phyloP scores from a whole-genome alignment of 2,329 filamentous ascomycete species.

The Fusarium buharicum region DNA sequence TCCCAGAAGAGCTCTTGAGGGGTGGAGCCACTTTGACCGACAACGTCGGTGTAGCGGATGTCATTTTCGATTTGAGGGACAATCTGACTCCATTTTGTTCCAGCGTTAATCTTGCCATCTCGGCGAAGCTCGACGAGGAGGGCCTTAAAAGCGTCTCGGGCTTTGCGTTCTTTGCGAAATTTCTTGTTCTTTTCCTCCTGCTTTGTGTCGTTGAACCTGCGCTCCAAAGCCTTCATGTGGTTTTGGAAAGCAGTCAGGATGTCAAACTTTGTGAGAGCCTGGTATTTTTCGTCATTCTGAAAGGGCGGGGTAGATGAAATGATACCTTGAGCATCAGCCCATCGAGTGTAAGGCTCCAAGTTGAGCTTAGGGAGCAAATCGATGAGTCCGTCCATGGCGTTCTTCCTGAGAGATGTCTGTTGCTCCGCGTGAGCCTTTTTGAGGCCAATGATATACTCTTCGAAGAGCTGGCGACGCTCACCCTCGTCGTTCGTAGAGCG shows the following conservation, averaged over 20 bases:
- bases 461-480: slow-evolving; percentile 89
- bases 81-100: slow-evolving; percentile 89
- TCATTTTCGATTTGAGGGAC: slow-evolving; percentile 80
- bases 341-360: slow-evolving; percentile 92
- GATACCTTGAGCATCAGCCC: slow-evolving; percentile 87
- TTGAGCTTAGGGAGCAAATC: slow-evolving; percentile 81
- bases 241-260: slow-evolving; percentile 93
- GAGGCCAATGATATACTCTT: slow-evolving; percentile 89
- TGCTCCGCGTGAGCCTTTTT: slow-evolving; percentile 83
- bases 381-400: slow-evolving; percentile 85
- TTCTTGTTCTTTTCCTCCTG: slow-evolving; percentile 88
- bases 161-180: slow-evolving; percentile 83
- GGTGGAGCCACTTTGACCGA: slow-evolving; percentile 84
- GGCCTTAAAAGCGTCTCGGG: slow-evolving; percentile 81
- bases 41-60: slow-evolving; percentile 82
- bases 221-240: slow-evolving; percentile 92
- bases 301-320: slow-evolving; percentile 83
- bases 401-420: slow-evolving; percentile 76
- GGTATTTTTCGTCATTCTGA: slow-evolving; percentile 84
- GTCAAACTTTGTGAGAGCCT: slow-evolving; percentile 86
- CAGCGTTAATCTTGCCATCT: slow-evolving; percentile 85
- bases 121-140: slow-evolving; percentile 79
- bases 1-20: slow-evolving; percentile 97
- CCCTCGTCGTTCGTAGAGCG: slow-evolving; percentile 87
- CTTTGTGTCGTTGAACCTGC: slow-evolving; percentile 87